phyloP scores from a whole-genome alignment of 768 basidiomycete genomes.

The Phlegmacium glaucopus region DNA sequence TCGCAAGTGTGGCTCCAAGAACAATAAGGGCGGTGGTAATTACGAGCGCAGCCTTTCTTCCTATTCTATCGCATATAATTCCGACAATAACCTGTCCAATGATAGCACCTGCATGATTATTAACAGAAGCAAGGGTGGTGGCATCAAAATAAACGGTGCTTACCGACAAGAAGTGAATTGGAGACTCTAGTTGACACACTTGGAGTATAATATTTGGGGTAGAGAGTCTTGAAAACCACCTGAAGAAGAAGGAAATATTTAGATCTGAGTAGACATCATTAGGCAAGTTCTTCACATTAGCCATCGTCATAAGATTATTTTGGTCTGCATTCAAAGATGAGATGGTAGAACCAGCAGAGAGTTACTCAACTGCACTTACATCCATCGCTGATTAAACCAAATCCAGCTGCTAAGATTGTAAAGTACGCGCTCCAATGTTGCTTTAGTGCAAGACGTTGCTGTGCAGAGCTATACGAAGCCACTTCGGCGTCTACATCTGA shows the following conservation, averaged over 20 bases:
- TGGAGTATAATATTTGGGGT: slow-evolving; percentile 60
- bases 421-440: slow-evolving; percentile 55
- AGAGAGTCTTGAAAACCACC: slow-evolving; percentile 65
- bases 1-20: slow-evolving; percentile 62
- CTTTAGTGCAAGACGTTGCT: slow-evolving; percentile 19
- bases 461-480: not conserved
- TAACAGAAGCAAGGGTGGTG: not conserved
- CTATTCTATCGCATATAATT: slow-evolving; percentile 66
- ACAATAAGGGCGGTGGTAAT: slow-evolving; percentile 68
- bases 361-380: slow-evolving; percentile 30
- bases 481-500: not conserved
- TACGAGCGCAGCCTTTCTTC: slow-evolving; percentile 75
- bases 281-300: slow-evolving; percentile 42
- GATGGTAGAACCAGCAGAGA: not conserved
- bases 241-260: slow-evolving; percentile 17
- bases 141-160: slow-evolving; percentile 6
- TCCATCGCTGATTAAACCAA: slow-evolving; percentile 64
- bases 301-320: slow-evolving; percentile 70
- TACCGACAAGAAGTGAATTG: slow-evolving; percentile 68
- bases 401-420: slow-evolving; percentile 61
- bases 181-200: slow-evolving; percentile 64
- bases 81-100: slow-evolving; percentile 63
- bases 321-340: slow-evolving; percentile 43
- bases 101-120: slow-evolving; percentile 44
- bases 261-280: not conserved